Conservation (phyloP, 331 rosid species). For the Erythrophleum ivorense region DNA sequence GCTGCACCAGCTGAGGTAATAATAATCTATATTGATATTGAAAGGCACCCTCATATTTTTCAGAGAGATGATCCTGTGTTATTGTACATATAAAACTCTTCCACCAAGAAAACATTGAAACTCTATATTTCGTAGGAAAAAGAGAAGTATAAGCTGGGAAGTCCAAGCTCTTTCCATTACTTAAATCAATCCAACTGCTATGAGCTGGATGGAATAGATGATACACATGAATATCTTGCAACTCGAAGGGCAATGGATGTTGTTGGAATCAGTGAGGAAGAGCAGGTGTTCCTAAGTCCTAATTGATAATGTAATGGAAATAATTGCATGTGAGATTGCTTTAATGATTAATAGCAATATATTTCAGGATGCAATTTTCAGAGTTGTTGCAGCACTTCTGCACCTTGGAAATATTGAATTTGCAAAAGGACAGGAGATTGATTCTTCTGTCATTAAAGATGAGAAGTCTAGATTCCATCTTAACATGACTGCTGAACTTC, state of each 20-base stretch:
- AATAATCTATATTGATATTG: slow-evolving; percentile 35
- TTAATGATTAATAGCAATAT: slow-evolving; percentile 35
- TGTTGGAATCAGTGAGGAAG: slow-evolving; percentile 95
- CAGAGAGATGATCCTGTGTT: slow-evolving; percentile 10
- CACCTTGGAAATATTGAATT: slow-evolving; percentile 95
- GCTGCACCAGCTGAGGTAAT: slow-evolving; percentile 92
- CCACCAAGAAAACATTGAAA: background rate
- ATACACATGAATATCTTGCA: slow-evolving; percentile 84
- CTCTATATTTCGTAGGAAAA: slow-evolving; percentile 24
- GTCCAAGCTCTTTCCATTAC: slow-evolving; percentile 87
- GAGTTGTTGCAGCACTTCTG: slow-evolving; percentile 93
- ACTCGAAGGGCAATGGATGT: slow-evolving; percentile 98
- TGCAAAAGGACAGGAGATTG: slow-evolving; percentile 90
- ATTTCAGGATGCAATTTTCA: slow-evolving; percentile 87
- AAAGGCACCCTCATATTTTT: slow-evolving; percentile 31
- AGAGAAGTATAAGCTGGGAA: slow-evolving; percentile 72
- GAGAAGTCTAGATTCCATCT: slow-evolving; percentile 95
- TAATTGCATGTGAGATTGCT: slow-evolving; percentile 11
- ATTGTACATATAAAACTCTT: slow-evolving; percentile 18
- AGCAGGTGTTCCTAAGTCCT: slow-evolving; percentile 63
- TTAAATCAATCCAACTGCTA: slow-evolving; percentile 87
- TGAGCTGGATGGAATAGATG: slow-evolving; percentile 87
- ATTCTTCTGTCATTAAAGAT: slow-evolving; percentile 90
- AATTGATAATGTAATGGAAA: background rate
- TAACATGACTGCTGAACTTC: slow-evolving; percentile 84